A percentile compares a stretch with the other conserved stretches of the same genome.
Evolutionary conservation across 2,329 filamentous ascomycete genomes (phyloP).

Genomic region (Cercospora sp.): DNA sequence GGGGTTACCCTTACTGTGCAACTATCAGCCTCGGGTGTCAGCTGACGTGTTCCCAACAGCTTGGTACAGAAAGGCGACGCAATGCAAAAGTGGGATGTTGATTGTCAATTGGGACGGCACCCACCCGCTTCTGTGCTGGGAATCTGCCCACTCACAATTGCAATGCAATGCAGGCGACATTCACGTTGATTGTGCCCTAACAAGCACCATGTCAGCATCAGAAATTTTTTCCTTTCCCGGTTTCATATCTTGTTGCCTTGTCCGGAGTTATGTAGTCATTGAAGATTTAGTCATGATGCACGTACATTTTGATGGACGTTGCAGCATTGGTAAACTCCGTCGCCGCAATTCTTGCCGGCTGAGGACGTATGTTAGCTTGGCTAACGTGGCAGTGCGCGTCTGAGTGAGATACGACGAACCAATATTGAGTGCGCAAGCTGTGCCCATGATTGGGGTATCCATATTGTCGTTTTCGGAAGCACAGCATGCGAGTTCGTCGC

Average conservation of each 20-base stretch:
- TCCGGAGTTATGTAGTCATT: background rate
- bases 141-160: background rate
- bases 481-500: background rate
- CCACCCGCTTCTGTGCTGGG: background rate
- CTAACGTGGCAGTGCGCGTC: background rate
- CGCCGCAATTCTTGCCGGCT: background rate
- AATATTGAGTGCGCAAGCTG: background rate
- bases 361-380: background rate
- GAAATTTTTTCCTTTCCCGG: background rate
- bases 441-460: background rate
- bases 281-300: background rate
- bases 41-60: background rate
- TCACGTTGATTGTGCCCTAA: background rate
- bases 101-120: background rate
- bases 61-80: background rate
- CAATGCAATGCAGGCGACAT: background rate
- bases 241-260: background rate
- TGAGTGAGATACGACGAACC: background rate
- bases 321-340: background rate
- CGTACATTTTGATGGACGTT: background rate
- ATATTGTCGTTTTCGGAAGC: background rate
- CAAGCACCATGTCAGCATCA: background rate
- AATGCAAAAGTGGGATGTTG: background rate
- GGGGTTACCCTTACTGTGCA: background rate
- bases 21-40: background rate